Conservation (phyloP, 2,329 filamentous ascomycete genomes). For the Ophiostoma tasmaniense region DNA sequence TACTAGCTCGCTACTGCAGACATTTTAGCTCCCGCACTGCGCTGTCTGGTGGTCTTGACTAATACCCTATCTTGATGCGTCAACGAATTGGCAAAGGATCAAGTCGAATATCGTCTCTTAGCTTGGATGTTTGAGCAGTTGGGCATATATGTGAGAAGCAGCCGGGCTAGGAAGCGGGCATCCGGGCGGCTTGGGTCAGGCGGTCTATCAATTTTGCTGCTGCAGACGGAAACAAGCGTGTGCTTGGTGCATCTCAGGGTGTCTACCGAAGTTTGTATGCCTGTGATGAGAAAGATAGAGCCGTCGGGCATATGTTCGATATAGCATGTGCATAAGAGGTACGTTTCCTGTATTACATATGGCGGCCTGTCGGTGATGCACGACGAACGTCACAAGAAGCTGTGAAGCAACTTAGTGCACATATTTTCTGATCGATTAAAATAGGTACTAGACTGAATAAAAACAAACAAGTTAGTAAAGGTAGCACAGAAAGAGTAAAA, state of each 20-base stretch:
- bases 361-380: neutral
- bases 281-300: neutral
- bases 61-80: neutral
- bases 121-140: neutral
- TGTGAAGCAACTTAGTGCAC: neutral
- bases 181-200: slow-evolving; percentile 2
- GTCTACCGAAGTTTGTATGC: neutral
- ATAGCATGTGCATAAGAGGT: neutral
- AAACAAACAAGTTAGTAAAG: neutral
- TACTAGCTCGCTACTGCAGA: neutral
- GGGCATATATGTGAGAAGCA: neutral
- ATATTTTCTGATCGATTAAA: neutral
- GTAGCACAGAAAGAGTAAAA: neutral
- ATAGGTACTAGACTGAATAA: neutral
- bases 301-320: neutral
- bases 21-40: neutral
- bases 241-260: neutral
- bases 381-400: neutral
- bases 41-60: neutral
- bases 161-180: slow-evolving; percentile 6
- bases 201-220: slow-evolving; percentile 1
- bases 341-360: neutral
- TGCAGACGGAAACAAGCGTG: neutral
- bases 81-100: neutral
- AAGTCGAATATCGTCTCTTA: neutral